Conservation (phyloP, 2,329 filamentous ascomycete genomes). For the Nemania serpens region DNA sequence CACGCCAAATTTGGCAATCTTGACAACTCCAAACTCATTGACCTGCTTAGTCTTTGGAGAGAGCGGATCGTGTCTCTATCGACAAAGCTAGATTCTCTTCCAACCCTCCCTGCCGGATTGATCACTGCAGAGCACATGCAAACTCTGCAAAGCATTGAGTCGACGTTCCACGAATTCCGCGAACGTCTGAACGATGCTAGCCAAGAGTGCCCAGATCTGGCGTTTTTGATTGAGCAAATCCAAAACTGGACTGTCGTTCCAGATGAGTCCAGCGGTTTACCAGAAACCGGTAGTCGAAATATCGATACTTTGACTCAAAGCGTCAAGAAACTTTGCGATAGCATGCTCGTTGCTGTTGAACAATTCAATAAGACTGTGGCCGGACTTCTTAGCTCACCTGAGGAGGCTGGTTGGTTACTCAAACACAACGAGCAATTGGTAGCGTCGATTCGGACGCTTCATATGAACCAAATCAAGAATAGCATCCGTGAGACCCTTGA, state of each 20-base stretch:
- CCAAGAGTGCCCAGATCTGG: slow-evolving; percentile 60
- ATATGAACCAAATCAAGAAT: slow-evolving; percentile 58
- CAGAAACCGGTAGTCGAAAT: slow-evolving; percentile 25
- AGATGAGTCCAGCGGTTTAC: slow-evolving; percentile 32
- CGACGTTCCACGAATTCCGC: slow-evolving; percentile 46
- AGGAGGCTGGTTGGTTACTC: slow-evolving; percentile 67
- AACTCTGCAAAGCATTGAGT: slow-evolving; percentile 44
- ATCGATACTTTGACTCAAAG: slow-evolving; percentile 57
- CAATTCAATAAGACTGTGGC: slow-evolving; percentile 63
- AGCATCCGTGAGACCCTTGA: slow-evolving; percentile 41
- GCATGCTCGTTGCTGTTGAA: slow-evolving; percentile 79
- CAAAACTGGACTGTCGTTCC: slow-evolving; percentile 62
- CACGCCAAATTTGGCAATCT: slow-evolving; percentile 67
- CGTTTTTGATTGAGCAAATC: slow-evolving; percentile 70
- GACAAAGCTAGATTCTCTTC: slow-evolving; percentile 48
- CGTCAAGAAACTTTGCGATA: slow-evolving; percentile 70
- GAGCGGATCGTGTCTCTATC: slow-evolving; percentile 52
- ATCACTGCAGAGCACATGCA: slow-evolving; percentile 45
- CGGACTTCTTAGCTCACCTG: slow-evolving; percentile 60
- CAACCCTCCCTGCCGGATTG: slow-evolving; percentile 57
- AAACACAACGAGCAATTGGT: slow-evolving; percentile 58
- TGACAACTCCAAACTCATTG: slow-evolving; percentile 51
- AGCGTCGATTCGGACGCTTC: slow-evolving; percentile 62
- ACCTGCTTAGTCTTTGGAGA: slow-evolving; percentile 56
- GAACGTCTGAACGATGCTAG: slow-evolving; percentile 50